These are phyloP conservation scores for Typha latifolia DNA, from an alignment of 176 grass and related monocot species.

Conservation along the genomic window DNA sequence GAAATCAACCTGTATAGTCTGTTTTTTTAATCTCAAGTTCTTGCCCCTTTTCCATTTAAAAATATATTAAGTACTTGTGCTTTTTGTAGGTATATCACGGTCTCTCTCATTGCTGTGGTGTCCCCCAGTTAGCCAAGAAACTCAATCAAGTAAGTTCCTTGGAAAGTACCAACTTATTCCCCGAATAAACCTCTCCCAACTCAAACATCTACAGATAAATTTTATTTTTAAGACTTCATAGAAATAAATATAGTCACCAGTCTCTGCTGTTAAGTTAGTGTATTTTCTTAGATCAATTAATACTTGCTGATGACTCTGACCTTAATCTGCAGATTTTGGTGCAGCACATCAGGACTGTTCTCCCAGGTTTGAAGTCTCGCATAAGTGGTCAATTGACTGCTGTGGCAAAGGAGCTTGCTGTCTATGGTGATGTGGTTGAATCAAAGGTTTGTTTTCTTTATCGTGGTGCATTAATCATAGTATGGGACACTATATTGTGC, in stretches of 20 bases:
- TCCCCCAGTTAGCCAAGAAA: conserved; percentile 95
- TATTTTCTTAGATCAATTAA: background rate
- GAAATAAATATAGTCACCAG: background rate
- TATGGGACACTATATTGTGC: background rate
- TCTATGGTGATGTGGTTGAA: conserved; percentile 86
- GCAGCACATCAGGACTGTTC: conserved; percentile 83
- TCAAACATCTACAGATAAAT: background rate
- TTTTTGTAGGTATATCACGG: conserved; percentile 79
- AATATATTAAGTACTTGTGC: background rate
- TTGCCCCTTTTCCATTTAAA: background rate
- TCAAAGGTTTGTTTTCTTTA: conserved; percentile 54
- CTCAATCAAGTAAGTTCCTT: conserved; percentile 57
- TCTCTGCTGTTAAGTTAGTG: background rate
- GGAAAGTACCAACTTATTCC: too few relatives aligned
- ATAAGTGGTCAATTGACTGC: conserved; percentile 79
- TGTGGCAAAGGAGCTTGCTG: conserved; percentile 78
- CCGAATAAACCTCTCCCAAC: too few relatives aligned
- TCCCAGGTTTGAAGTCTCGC: conserved; percentile 80
- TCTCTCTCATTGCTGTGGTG: conserved; percentile 80
- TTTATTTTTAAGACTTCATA: background rate
- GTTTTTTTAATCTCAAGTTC: background rate
- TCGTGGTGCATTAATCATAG: background rate
- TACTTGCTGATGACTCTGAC: background rate
- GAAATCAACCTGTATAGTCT: conserved; percentile 50
- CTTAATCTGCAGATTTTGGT: conserved; percentile 79